These are phyloP conservation scores for Castanea mollissima DNA, from an alignment of 306 rosid species.

Conservation along the genomic window DNA sequence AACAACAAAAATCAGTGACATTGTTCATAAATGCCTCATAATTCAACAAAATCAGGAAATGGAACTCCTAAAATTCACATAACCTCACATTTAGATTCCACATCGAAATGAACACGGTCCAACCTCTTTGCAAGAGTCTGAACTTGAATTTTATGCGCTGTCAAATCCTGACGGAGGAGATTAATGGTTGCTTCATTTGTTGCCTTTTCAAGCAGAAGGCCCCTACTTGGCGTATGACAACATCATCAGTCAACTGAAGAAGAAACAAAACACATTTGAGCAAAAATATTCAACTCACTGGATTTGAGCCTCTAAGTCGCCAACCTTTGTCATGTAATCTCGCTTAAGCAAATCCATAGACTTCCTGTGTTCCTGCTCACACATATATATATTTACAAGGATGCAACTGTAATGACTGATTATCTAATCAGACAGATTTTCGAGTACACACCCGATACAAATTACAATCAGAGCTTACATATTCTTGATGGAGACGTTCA, in stretches of 20 bases:
- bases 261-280: conserved; percentile 3
- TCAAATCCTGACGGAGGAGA: conserved; percentile 56
- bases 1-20: conserved; percentile 10
- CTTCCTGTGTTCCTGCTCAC: conserved; percentile 43
- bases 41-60: not conserved
- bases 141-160: conserved; percentile 51
- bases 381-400: not conserved
- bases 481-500: conserved; percentile 34
- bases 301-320: conserved; percentile 46
- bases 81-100: conserved; percentile 72
- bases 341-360: conserved; percentile 48
- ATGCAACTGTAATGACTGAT: not conserved
- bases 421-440: not conserved
- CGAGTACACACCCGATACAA: not conserved
- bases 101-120: conserved; percentile 52
- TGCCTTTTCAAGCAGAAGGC: conserved; percentile 42
- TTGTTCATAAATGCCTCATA: not conserved
- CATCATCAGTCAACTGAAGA: conserved; percentile 3
- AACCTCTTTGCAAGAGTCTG: conserved; percentile 55
- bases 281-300: conserved; percentile 31
- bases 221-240: conserved; percentile 32
- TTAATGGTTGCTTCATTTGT: conserved; percentile 47
- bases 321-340: conserved; percentile 46
- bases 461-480: conserved; percentile 24
- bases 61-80: not conserved